phyloP scores from a whole-genome alignment of 208 protist species.

The Porcisia deanei region DNA sequence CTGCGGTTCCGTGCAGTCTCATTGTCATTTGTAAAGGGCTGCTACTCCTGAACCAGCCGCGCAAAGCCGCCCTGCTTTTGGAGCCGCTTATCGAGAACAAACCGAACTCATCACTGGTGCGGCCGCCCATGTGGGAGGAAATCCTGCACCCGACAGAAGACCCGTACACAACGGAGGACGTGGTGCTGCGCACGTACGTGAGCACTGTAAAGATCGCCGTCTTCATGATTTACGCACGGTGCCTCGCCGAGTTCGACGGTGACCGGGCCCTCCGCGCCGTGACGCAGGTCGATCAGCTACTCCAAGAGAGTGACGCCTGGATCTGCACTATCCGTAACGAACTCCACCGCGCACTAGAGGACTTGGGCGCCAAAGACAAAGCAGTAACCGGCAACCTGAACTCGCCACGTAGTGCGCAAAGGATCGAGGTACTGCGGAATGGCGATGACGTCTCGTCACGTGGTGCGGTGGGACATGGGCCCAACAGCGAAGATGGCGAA shows the following conservation, averaged over 20 bases:
- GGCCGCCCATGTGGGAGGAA: slow-evolving; percentile 78
- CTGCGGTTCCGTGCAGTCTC: slow-evolving; percentile 71
- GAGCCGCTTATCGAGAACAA: slow-evolving; percentile 90
- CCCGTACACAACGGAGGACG: slow-evolving; percentile 64
- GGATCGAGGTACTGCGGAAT: slow-evolving; percentile 14
- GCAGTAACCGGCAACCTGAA: background rate
- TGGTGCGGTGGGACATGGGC: slow-evolving; percentile 3
- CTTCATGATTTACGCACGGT: slow-evolving; percentile 81
- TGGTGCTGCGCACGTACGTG: slow-evolving; percentile 68
- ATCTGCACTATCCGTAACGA: slow-evolving; percentile 35
- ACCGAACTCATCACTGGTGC: slow-evolving; percentile 52
- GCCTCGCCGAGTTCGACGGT: slow-evolving; percentile 76
- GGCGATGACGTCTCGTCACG: slow-evolving; percentile 1
- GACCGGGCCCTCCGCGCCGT: slow-evolving; percentile 62
- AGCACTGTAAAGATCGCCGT: slow-evolving; percentile 70
- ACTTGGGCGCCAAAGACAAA: slow-evolving; percentile 19
- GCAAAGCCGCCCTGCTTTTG: slow-evolving; percentile 81
- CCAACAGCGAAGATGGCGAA: slow-evolving; percentile 2
- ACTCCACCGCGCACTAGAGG: slow-evolving; percentile 27
- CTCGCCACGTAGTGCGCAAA: slow-evolving; percentile 7
- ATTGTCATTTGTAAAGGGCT: slow-evolving; percentile 74
- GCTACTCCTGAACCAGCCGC: slow-evolving; percentile 72
- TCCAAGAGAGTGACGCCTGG: slow-evolving; percentile 65
- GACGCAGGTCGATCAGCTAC: slow-evolving; percentile 34
- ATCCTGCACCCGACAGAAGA: slow-evolving; percentile 48